These are phyloP conservation scores for Boletus subparvulus DNA, from an alignment of 768 basidiomycete species.

Conservation along the genomic window DNA sequence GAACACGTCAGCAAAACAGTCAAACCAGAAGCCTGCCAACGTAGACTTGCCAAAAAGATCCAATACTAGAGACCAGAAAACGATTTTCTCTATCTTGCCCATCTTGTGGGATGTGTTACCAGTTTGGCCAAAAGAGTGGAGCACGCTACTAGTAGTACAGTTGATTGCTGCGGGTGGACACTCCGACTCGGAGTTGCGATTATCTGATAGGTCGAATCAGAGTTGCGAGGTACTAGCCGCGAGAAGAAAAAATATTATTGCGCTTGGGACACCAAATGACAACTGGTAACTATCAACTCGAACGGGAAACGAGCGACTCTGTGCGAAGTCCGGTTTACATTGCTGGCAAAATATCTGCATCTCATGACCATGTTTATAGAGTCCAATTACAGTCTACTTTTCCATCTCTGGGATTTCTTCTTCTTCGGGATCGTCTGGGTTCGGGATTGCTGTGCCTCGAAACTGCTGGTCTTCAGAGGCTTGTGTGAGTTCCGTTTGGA, in stretches of 20 bases:
- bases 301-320: background rate
- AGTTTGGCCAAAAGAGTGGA: background rate
- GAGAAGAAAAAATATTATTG: too few relatives aligned
- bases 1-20: slow-evolving; percentile 12
- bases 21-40: background rate
- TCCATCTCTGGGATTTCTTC: slow-evolving; percentile 6
- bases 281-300: background rate
- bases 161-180: background rate
- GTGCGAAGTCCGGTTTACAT: background rate
- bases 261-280: too few relatives aligned
- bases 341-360: background rate
- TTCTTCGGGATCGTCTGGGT: slow-evolving; percentile 24
- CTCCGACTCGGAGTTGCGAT: background rate
- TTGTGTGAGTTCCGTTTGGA: slow-evolving; percentile 76
- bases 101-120: slow-evolving; percentile 34
- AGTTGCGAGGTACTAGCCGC: too few relatives aligned
- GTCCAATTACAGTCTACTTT: background rate
- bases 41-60: slow-evolving; percentile 69
- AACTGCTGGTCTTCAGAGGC: slow-evolving; percentile 83
- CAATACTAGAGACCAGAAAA: slow-evolving; percentile 87
- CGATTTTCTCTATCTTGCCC: slow-evolving; percentile 72
- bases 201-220: too few relatives aligned
- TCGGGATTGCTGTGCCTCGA: slow-evolving; percentile 45
- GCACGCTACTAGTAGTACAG: background rate
- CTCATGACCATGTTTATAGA: background rate